Evolutionary conservation across 1,284 basidiomycete genomes (phyloP).

Genomic region (Naganishia sp.): DNA sequence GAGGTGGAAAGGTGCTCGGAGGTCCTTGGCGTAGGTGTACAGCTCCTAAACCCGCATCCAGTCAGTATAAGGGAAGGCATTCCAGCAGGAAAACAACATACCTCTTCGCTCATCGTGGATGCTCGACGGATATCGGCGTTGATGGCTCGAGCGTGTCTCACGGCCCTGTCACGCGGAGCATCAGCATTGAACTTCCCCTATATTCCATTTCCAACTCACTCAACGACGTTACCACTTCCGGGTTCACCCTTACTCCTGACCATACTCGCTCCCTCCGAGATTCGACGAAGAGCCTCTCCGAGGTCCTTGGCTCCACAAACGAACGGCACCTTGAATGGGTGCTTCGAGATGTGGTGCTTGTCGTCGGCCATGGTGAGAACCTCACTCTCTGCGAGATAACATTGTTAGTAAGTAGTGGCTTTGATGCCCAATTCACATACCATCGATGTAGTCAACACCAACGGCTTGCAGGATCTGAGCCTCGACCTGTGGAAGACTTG

Average conservation of each 20-base stretch:
- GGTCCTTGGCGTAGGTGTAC: conserved; percentile 87
- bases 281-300: conserved; percentile 87
- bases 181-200: not conserved
- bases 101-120: conserved; percentile 82
- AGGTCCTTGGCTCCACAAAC: conserved; percentile 64
- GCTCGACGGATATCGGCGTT: conserved; percentile 82
- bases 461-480: conserved; percentile 93
- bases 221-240: conserved; percentile 96
- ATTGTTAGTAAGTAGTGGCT: no score
- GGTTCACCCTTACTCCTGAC: conserved; percentile 98
- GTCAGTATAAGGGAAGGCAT: not conserved
- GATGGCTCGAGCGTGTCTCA: conserved; percentile 84
- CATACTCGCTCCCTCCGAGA: conserved; percentile 95
- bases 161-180: conserved; percentile 58
- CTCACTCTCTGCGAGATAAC: conserved; percentile 68
- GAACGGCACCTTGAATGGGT: conserved; percentile 77
- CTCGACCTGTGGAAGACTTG: conserved; percentile 65
- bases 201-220: conserved; percentile 49
- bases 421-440: conserved; percentile 1
- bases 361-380: conserved; percentile 96
- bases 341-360: conserved; percentile 73
- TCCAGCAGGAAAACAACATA: not conserved
- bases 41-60: conserved; percentile 62
- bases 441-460: conserved; percentile 96
- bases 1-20: conserved; percentile 94